phyloP scores from a whole-genome alignment of 2,329 filamentous ascomycete species.

The Fusarium compactum region DNA sequence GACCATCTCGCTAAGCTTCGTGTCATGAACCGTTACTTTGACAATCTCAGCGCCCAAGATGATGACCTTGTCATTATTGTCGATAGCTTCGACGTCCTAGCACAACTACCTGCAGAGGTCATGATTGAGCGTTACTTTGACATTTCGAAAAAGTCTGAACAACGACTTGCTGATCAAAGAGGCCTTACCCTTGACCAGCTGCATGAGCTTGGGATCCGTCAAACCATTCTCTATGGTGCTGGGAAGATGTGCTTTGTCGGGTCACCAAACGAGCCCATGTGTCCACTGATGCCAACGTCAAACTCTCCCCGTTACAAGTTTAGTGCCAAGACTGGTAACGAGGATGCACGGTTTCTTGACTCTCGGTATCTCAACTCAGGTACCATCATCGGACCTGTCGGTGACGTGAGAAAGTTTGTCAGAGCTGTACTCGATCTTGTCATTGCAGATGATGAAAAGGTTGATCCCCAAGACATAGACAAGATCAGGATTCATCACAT shows the following conservation, averaged over 20 bases:
- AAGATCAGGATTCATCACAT: slow-evolving; percentile 12
- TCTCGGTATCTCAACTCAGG: slow-evolving; percentile 5
- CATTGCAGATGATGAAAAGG: not conserved
- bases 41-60: slow-evolving; percentile 14
- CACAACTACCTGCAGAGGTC: slow-evolving; percentile 37
- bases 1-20: slow-evolving; percentile 40
- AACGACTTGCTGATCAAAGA: slow-evolving; percentile 34
- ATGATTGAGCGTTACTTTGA: slow-evolving; percentile 44
- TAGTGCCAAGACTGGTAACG: not conserved
- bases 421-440: not conserved
- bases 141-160: slow-evolving; percentile 18
- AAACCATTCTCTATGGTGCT: slow-evolving; percentile 39
- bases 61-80: slow-evolving; percentile 41
- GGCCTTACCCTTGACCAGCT: slow-evolving; percentile 27
- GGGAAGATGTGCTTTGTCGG: slow-evolving; percentile 38
- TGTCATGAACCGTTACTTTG: slow-evolving; percentile 29
- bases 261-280: slow-evolving; percentile 25
- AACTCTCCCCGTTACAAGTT: slow-evolving; percentile 25
- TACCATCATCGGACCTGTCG: slow-evolving; percentile 4
- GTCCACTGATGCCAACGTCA: slow-evolving; percentile 35
- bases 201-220: slow-evolving; percentile 17
- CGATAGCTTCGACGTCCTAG: slow-evolving; percentile 43
- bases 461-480: not conserved
- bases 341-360: not conserved
- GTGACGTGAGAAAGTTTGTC: not conserved